Base-by-base conservation (phyloP, 2,329 filamentous ascomycete genomes). In the Calonectria hawksworthii region DNA sequence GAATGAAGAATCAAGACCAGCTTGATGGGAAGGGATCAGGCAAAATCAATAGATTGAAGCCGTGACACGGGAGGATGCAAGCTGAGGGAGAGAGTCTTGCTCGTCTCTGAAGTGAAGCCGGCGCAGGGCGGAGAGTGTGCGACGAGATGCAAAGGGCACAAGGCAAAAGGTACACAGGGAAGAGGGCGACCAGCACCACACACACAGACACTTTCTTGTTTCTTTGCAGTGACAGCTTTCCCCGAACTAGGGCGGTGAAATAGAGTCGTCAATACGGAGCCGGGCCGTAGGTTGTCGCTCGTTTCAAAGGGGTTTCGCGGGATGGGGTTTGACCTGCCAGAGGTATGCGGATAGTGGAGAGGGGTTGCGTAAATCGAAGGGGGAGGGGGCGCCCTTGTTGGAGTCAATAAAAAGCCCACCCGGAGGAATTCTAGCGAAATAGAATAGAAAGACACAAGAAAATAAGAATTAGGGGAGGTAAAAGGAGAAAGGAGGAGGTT, bases 1-100 rank as follows among this genome's bases (percentile, higher is more conserved):
- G 50, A 41, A 38, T n/a, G n/a, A n/a, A n/a, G n/a, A n/a, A 74
- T 77, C 78, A 81, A 81, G 78, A 63, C 78, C 78, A 74, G 78
- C 79, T 80, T 80, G 76, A 70, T 44, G 76, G 76, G 32, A 81
- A 78, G 79, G 75, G 51, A 74, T 79, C 23, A 16, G 23, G 13
- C 77, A 66, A 73, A 76, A 36, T 70, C 75, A 64, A 50, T 67
- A 59, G 68, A 66, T 32, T 41, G 44, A 66, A 41, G 26, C 54
- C 36, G 66, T 68, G 26, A 47, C 66, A 70, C 72, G 74, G 77
- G 50, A 65, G 75, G 64, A 68, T 63, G 64, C 50, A 70, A 70
- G 54, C 47, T 78, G 71, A 76, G 75, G 68, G 63, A 52, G 63
- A 73, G 75, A 79, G 75, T 69, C 74, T 76, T 68, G 78, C 77